Percentiles rank a stretch among this genome's conserved stretches.
Conservation (phyloP, 371 early-diverging fungal genomes). For the Vairimorpha apis region DNA sequence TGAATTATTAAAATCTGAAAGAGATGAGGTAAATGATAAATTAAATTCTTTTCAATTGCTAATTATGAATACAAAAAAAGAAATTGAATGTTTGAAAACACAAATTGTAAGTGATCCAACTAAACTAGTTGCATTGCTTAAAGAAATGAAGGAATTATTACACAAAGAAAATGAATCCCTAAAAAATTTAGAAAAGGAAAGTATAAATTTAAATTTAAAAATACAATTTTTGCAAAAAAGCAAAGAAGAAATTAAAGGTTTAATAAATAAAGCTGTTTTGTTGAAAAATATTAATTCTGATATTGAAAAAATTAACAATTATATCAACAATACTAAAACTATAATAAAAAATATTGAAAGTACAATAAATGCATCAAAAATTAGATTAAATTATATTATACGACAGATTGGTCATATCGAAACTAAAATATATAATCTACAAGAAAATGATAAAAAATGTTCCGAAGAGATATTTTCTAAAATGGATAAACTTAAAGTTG, state of each 20-base stretch:
- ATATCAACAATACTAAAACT: slow-evolving; percentile 34
- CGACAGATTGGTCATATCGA: slow-evolving; percentile 56
- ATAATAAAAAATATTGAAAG: slow-evolving; percentile 40
- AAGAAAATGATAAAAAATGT: slow-evolving; percentile 43
- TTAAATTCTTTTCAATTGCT: slow-evolving; percentile 44
- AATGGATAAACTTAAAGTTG: slow-evolving; percentile 38
- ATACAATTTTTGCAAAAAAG: neutral
- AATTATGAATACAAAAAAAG: slow-evolving; percentile 42
- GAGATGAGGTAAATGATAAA: slow-evolving; percentile 45
- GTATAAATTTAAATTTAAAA: neutral
- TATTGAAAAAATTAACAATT: slow-evolving; percentile 31
- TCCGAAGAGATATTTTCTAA: slow-evolving; percentile 34
- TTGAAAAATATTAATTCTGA: slow-evolving; percentile 9
- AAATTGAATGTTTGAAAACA: slow-evolving; percentile 49
- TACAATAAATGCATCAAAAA: slow-evolving; percentile 45
- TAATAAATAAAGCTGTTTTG: slow-evolving; percentile 7
- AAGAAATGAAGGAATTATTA: slow-evolving; percentile 53
- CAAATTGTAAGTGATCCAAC: slow-evolving; percentile 56
- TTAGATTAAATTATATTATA: slow-evolving; percentile 37
- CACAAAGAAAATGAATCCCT: slow-evolving; percentile 38
- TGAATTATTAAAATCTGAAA: slow-evolving; percentile 36
- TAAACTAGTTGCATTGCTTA: slow-evolving; percentile 47
- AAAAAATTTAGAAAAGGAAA: slow-evolving; percentile 19
- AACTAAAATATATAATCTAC: slow-evolving; percentile 46
- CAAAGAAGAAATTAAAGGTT: slow-evolving; percentile 19